Evolutionary conservation across 192 early-diverging fungal species (phyloP).

Genomic region (Backusella mclennaniae): DNA sequence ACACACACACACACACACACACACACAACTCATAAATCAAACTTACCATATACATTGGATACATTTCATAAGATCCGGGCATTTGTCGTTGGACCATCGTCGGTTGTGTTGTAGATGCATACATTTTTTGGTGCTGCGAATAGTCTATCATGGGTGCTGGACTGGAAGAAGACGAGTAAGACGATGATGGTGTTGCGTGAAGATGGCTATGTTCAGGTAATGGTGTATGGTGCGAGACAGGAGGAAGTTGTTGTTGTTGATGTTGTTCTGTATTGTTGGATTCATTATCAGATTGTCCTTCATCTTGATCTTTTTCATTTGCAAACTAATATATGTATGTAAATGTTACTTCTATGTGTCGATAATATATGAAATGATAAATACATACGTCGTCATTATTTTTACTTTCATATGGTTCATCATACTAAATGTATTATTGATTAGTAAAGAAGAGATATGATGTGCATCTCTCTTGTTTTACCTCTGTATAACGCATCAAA

Average conservation of each 20-base stretch:
- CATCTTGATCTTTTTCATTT: conserved; percentile 15
- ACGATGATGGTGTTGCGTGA: background rate
- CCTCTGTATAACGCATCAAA: conserved; percentile 84
- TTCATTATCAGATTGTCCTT: conserved; percentile 2
- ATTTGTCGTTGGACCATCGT: conserved; percentile 14
- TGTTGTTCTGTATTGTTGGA: conserved; percentile 2
- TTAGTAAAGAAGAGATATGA: background rate
- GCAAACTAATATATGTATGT: conserved; percentile 15
- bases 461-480: background rate
- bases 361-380: background rate
- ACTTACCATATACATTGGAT: conserved; percentile 15
- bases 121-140: background rate
- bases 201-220: background rate
- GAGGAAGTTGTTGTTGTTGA: background rate
- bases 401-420: conserved; percentile 28
- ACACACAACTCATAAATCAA: background rate
- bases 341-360: background rate
- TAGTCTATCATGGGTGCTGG: conserved; percentile 4
- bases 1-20: background rate
- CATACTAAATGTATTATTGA: conserved; percentile 12
- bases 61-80: conserved; percentile 5
- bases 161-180: background rate
- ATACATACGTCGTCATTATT: conserved; percentile 27
- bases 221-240: background rate
- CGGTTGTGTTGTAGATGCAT: background rate